Evolutionary conservation across 257 asterid genomes (phyloP).

Genomic region (Coffea canephora): DNA sequence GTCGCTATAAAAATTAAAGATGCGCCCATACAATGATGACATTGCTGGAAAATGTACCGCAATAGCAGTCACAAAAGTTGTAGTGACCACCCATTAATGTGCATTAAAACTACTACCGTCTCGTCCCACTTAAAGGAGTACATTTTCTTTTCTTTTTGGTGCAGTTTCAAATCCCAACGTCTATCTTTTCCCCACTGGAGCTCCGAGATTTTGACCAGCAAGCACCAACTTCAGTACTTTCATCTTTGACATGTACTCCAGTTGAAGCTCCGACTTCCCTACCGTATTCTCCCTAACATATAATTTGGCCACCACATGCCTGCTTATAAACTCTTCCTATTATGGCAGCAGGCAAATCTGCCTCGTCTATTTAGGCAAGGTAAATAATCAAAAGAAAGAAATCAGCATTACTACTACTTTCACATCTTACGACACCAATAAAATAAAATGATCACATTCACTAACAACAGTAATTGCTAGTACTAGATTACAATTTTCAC

Average conservation of each 20-base stretch:
- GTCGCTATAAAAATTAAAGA: not conserved
- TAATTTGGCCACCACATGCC: too few species aligned
- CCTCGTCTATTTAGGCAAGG: too few species aligned
- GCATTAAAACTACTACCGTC: conserved; percentile 36
- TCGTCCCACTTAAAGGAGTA: not conserved
- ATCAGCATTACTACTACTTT: too few species aligned
- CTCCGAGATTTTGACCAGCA: conserved; percentile 32
- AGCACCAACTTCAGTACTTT: not conserved
- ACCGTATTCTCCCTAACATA: too few species aligned
- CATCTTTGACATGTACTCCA: not conserved
- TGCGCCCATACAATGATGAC: conserved; percentile 11
- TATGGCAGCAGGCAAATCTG: too few species aligned
- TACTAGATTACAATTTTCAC: conserved; percentile 71
- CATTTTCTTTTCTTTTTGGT: not conserved
- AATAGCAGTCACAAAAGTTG: conserved; percentile 20
- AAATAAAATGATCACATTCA: not conserved
- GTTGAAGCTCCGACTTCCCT: not conserved
- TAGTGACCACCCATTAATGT: conserved; percentile 32
- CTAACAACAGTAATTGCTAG: conserved; percentile 7
- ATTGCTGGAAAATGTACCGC: conserved; percentile 33
- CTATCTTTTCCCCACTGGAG: conserved; percentile 24
- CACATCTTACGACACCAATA: not conserved
- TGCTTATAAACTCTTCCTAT: too few species aligned
- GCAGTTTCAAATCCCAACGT: conserved; percentile 44
- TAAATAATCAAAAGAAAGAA: not conserved